These are phyloP conservation scores for Metarhizium robertsii DNA, from an alignment of 2,329 filamentous ascomycete genomes.

Conservation along the genomic window DNA sequence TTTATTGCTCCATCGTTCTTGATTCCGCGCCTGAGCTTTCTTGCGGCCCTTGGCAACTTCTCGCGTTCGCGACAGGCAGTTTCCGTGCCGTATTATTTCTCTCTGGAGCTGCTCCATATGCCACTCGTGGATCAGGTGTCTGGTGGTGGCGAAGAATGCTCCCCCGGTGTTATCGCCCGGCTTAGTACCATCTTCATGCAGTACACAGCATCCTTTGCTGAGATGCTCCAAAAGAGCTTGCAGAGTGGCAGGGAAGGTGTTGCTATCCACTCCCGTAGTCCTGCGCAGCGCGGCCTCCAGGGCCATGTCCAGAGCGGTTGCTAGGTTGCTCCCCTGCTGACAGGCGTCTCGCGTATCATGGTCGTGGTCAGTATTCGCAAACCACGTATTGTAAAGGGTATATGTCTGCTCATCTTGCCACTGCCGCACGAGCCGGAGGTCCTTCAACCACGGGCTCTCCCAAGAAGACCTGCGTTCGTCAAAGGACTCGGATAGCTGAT, in stretches of 20 bases:
- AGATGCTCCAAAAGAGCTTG: constrained; percentile 3
- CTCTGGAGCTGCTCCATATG: background rate
- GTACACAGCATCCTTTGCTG: background rate
- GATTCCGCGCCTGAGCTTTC: background rate
- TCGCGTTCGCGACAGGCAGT: background rate
- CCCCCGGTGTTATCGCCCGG: background rate
- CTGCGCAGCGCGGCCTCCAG: background rate
- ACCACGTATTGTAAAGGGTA: background rate
- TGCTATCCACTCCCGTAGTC: background rate
- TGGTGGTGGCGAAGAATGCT: background rate
- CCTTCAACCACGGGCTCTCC: background rate
- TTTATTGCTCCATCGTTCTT: constrained; percentile 1
- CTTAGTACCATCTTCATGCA: background rate
- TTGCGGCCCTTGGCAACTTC: background rate
- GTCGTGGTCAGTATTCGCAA: background rate
- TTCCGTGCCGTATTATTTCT: background rate
- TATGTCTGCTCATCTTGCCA: background rate
- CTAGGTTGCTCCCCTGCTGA: background rate
- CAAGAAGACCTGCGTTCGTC: background rate
- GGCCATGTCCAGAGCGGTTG: background rate
- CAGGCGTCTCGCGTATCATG: background rate
- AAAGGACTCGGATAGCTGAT: background rate
- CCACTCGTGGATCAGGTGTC: background rate
- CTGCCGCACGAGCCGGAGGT: background rate
- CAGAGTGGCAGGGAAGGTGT: constrained; percentile 1